Evolutionary conservation across 1,284 basidiomycete genomes (phyloP).

Genomic region (Gymnopus androsaceus): DNA sequence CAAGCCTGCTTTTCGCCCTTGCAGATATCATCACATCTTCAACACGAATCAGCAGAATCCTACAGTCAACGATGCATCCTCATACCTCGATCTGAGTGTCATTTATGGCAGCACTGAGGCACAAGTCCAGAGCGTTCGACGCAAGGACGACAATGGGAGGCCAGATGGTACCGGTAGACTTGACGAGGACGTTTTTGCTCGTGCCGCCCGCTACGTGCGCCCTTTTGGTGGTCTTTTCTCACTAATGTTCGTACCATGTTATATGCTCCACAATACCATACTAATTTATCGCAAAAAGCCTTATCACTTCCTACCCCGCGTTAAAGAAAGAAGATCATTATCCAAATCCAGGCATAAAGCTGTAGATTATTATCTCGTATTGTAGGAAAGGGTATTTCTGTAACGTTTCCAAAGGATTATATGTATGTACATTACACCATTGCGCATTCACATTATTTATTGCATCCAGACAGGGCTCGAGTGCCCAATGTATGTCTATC

Average conservation of each 20-base stretch:
- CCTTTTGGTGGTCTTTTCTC: constrained; percentile 66
- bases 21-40: constrained; percentile 77
- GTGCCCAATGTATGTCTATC: too few relatives aligned
- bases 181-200: constrained; percentile 69
- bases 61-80: constrained; percentile 67
- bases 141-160: constrained; percentile 32
- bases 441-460: too few relatives aligned
- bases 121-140: constrained; percentile 54
- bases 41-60: constrained; percentile 56
- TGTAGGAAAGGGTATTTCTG: too few relatives aligned
- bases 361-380: too few relatives aligned
- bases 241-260: constrained; percentile 54
- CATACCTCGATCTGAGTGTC: constrained; percentile 78
- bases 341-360: too few relatives aligned
- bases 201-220: constrained; percentile 77
- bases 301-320: constrained; percentile 72
- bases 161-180: constrained; percentile 62
- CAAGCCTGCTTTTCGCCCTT: constrained; percentile 74
- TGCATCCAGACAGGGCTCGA: too few relatives aligned
- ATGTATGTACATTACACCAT: too few relatives aligned
- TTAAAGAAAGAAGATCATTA: too few relatives aligned
- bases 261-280: not conserved
- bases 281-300: constrained; percentile 70
- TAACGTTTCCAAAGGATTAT: too few relatives aligned
- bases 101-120: constrained; percentile 66